Base-by-base conservation (phyloP, 2,329 filamentous ascomycete genomes). In the Fusarium papillatum region DNA sequence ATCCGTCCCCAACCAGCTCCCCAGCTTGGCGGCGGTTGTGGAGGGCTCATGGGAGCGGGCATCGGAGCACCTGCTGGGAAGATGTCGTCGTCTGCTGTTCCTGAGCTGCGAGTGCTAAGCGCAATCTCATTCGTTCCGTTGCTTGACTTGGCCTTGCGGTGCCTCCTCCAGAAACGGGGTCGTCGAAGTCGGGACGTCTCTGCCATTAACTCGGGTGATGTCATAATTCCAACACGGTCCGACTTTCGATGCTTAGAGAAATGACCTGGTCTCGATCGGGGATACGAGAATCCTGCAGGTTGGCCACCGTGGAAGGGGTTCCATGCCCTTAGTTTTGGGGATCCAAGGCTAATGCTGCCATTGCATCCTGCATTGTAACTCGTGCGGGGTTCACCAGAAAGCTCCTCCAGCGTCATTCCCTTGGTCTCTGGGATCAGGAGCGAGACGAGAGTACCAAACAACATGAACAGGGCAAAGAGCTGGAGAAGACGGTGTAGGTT, bases 401-500 rank as follows among this genome's bases (percentile, higher is more conserved):
- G 85, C 74, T 93, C 90, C 81, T 95, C 95, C 50, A 97, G 86
- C 0, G 94, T 95, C 82, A 91, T 88, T 2, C 93, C 89, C 85
- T 93, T 95, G 0, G 93, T 95, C 84, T 95, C 94, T 0, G 94
- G 94, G 26, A 96, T 92, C n/a, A 96, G 84, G 5, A 95, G 85
- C 2, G 92, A 92, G 4, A 91, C 91, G 59, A 95, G 83, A 59
- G 90, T 89, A 41, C 95, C 95, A 64, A 90, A 88, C 8, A 96
- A 87, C 94, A 95, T 96, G 86, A 96, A 95, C 13, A 95, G 87
- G 0, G 93, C 93, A 82, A 95, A 95, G 43, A 95, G 93, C 81
- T 95, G 89, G 86, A 96, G 92, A 43, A 96, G 89, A 68, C 93
- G 91, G 82, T 94, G 89, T 66, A 96, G 88, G 89, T 93, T 94